A percentile compares a stretch with the other conserved stretches of the same genome.
phyloP scores from a whole-genome alignment of 75 land plant genomes.

The Cunninghamia lanceolata region DNA sequence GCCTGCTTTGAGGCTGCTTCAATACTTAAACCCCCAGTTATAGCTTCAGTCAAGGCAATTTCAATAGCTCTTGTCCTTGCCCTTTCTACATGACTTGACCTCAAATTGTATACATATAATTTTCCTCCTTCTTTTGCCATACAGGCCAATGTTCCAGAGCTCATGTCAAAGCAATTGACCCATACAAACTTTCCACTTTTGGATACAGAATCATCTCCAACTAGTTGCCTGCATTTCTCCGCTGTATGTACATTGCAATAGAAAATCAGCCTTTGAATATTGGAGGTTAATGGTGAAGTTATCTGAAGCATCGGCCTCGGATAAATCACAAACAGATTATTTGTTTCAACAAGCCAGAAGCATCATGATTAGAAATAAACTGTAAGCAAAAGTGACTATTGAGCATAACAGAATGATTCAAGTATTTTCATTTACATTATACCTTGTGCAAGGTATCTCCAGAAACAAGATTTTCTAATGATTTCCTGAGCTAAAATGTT shows the following conservation, averaged over 20 bases:
- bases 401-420: background rate
- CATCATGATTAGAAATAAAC: background rate
- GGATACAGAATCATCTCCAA: slow-evolving; percentile 31
- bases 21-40: slow-evolving; percentile 22
- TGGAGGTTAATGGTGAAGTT: background rate
- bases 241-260: slow-evolving; percentile 21
- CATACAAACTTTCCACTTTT: slow-evolving; percentile 37
- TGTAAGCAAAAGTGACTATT: background rate
- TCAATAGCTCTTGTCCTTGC: slow-evolving; percentile 28
- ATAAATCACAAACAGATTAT: background rate
- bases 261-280: background rate
- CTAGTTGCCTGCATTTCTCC: slow-evolving; percentile 28
- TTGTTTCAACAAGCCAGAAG: background rate
- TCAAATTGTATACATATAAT: slow-evolving; percentile 29
- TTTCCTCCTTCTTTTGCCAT: slow-evolving; percentile 35
- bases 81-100: slow-evolving; percentile 30
- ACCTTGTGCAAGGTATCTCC: background rate
- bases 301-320: background rate
- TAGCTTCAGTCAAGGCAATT: slow-evolving; percentile 22
- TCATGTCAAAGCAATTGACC: slow-evolving; percentile 44
- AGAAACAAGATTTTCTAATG: background rate
- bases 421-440: background rate
- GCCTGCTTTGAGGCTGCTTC: slow-evolving; percentile 36
- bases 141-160: slow-evolving; percentile 36
- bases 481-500: background rate